These are phyloP conservation scores for Pisolithus sp. DNA, from an alignment of 768 basidiomycete species.

Conservation along the genomic window DNA sequence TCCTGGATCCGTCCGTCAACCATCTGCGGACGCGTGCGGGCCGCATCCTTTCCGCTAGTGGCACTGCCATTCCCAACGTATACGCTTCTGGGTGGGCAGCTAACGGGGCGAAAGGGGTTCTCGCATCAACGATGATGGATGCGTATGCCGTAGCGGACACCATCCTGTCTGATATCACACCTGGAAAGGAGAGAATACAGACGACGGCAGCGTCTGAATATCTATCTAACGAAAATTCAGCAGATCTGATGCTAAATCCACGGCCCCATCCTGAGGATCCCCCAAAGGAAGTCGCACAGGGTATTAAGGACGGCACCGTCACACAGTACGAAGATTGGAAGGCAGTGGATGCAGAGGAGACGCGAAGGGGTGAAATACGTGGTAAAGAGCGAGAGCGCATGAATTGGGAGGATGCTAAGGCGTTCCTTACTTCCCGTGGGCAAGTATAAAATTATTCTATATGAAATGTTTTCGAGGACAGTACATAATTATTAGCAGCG, in stretches of 20 bases:
- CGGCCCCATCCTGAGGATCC: constrained; percentile 37
- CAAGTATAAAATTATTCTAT: no score
- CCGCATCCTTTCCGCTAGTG: constrained; percentile 39
- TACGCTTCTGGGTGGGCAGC: constrained; percentile 96
- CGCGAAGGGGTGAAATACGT: constrained; percentile 42
- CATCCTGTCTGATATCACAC: constrained; percentile 54
- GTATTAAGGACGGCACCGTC: constrained; percentile 36
- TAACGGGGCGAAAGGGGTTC: constrained; percentile 83
- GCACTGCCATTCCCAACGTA: constrained; percentile 45
- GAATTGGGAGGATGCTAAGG: constrained; percentile 54
- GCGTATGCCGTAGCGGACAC: constrained; percentile 75
- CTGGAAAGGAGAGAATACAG: constrained; percentile 13
- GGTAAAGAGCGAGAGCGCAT: constrained; percentile 78
- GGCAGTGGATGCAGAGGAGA: constrained; percentile 65
- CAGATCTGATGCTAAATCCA: constrained; percentile 28
- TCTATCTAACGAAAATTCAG: neutral
- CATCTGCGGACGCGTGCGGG: constrained; percentile 52
- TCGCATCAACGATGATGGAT: constrained; percentile 90
- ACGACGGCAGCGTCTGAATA: constrained; percentile 6
- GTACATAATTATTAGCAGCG: no score
- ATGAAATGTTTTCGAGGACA: no score
- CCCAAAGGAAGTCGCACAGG: constrained; percentile 43
- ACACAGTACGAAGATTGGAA: constrained; percentile 73
- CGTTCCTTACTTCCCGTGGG: constrained; percentile 17
- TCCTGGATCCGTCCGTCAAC: constrained; percentile 49